Percentiles rank a stretch among this genome's conserved stretches.
Conservation (phyloP, 1,284 basidiomycete genomes). For the Cutaneotrichosporon mucoides region DNA sequence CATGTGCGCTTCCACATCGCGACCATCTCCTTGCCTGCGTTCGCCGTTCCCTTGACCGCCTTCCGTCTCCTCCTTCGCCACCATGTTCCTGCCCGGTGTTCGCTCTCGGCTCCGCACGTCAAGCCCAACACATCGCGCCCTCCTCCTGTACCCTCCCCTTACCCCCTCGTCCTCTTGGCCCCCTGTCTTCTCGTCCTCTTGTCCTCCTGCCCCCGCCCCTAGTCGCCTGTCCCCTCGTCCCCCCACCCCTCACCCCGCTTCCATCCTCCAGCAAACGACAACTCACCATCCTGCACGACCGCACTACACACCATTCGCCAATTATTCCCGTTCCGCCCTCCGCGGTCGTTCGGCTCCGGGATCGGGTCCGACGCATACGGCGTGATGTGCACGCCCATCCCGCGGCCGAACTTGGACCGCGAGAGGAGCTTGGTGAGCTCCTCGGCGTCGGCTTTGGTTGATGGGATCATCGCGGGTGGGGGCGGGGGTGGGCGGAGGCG, state of each 20-base stretch:
- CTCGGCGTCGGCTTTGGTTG: not conserved
- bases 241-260: not conserved
- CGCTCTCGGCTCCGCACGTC: too few relatives aligned
- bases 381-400: constrained; percentile 5
- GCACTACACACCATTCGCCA: constrained; percentile 10
- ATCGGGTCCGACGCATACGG: constrained; percentile 14
- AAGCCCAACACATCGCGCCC: too few relatives aligned
- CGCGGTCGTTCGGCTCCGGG: constrained; percentile 13
- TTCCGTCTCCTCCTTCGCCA: too few relatives aligned
- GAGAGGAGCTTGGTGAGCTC: not conserved
- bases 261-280: not conserved
- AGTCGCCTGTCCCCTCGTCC: not conserved
- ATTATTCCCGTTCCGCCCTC: constrained; percentile 11
- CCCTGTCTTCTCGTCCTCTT: too few relatives aligned
- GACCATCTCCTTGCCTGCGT: not conserved
- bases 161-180: too few relatives aligned
- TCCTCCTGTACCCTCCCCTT: too few relatives aligned
- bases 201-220: too few relatives aligned
- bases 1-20: too few relatives aligned
- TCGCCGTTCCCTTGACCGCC: not conserved
- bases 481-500: too few relatives aligned
- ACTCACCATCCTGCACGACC: constrained; percentile 11
- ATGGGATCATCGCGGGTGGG: not conserved
- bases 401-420: not conserved
- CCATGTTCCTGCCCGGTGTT: too few relatives aligned